Base-by-base conservation (phyloP, 163 green algal genomes). In the Trebouxia gelatinosa region DNA sequence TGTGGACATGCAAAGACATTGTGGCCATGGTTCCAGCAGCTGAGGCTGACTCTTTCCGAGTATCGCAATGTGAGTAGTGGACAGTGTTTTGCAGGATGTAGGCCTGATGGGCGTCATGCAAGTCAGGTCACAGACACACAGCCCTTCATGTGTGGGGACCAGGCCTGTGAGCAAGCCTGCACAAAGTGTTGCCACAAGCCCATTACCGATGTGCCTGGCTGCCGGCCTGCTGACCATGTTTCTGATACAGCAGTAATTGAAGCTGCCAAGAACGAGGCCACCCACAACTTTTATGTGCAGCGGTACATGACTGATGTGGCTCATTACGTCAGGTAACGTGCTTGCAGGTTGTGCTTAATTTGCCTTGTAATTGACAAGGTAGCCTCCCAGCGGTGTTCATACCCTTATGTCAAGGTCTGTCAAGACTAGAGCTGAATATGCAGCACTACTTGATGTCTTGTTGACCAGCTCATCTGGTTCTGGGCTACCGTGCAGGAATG, bases 401-500 rank as follows among this genome's bases (percentile, higher is more conserved):
- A 54, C 43, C 13, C 11, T 13, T 54, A 9, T 54, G 13, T 54
- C 43, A 54, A 13, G 43, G 13, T 9, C 13, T 13, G 43, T 9
- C 43, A 54, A 54, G 43, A 54, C 11, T 37, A 7, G 17, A 7
- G 26, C n/a, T 26, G 11, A 37, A 65, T 65, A 57, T 65, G 54
- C 54, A 26, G 19, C 13, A 37, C 54, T 23, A 17, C n/a, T 0
- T 65, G 54, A 26, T 65, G 16, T 26, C 54, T 65, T 65, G n/a
- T n/a, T n/a, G n/a, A n/a, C n/a, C n/a, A n/a, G n/a, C n/a, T n/a
- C n/a, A n/a, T n/a, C n/a, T 37, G 34, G 54, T n/a, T 65, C n/a
- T 68, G 59, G 39, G 23, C 11, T 68, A 31, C 6, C n/a, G 29
- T 68, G 59, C 59, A 68, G 59, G 59, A 68, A 68, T 68, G 59